These are phyloP conservation scores for Fusarium algeriense DNA, from an alignment of 2,329 filamentous ascomycete species.

Conservation along the genomic window DNA sequence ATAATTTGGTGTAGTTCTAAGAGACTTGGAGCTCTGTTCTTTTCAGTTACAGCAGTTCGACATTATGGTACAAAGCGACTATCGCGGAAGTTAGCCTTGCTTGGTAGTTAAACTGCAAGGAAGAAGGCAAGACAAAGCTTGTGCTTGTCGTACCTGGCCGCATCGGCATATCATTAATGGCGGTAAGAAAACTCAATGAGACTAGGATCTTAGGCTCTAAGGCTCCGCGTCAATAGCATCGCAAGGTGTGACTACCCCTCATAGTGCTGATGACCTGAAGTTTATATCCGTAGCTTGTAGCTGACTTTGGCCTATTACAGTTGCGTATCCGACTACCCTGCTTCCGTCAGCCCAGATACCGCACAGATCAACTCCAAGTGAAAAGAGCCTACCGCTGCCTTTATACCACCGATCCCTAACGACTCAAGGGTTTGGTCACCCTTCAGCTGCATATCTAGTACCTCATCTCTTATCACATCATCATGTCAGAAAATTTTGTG, in stretches of 20 bases:
- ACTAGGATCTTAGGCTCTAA: neutral
- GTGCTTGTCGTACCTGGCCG: no score
- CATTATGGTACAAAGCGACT: no score
- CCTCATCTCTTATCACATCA: neutral
- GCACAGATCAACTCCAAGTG: no score
- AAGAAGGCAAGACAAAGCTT: no score
- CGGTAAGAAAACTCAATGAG: neutral
- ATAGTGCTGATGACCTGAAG: neutral
- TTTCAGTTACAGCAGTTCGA: no score
- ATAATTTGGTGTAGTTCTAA: neutral
- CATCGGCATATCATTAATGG: neutral
- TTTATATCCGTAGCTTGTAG: neutral
- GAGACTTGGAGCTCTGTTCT: no score
- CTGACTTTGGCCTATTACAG: neutral
- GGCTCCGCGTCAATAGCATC: fast-evolving
- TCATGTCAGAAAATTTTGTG: no score
- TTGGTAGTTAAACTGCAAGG: no score
- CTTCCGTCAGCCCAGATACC: neutral
- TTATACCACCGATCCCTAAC: no score
- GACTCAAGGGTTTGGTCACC: fast-evolving
- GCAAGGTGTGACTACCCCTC: neutral
- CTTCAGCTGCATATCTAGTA: fast-evolving
- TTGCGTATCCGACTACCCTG: fast-evolving
- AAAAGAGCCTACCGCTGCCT: fast-evolving
- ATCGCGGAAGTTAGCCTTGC: no score